phyloP scores from a whole-genome alignment of 768 basidiomycete species.

The Amanita pseudoporphyria region DNA sequence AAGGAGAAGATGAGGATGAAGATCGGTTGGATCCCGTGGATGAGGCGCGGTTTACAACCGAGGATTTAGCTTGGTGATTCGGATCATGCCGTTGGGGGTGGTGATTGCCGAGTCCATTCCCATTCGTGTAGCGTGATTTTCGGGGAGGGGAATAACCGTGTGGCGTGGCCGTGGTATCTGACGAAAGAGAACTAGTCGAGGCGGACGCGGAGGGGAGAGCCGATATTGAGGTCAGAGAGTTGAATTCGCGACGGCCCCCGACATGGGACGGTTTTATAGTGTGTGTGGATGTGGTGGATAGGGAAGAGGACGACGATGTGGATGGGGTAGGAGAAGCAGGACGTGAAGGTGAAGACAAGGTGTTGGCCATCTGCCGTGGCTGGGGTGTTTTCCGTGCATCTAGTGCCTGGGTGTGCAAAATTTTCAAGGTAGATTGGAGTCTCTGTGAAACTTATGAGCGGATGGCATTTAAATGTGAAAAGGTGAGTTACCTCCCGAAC shows the following conservation, averaged over 20 bases:
- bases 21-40: constrained; percentile 18
- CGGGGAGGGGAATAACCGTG: constrained; percentile 10
- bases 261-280: constrained; percentile 53
- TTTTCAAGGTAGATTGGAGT: constrained; percentile 30
- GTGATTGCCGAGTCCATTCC: constrained; percentile 1
- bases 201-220: constrained; percentile 20
- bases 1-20: constrained; percentile 11
- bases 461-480: constrained; percentile 7
- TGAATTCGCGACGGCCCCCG: constrained; percentile 17
- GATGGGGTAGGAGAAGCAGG: constrained; percentile 26
- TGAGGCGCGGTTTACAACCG: constrained; percentile 8
- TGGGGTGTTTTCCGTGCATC: constrained; percentile 21
- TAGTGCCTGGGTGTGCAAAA: constrained; percentile 29
- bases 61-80: not conserved
- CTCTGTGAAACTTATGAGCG: constrained; percentile 18
- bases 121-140: constrained; percentile 9
- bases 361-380: constrained; percentile 6
- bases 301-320: constrained; percentile 57
- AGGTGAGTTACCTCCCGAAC: constrained; percentile 39
- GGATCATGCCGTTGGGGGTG: not conserved
- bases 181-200: constrained; percentile 28
- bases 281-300: constrained; percentile 65
- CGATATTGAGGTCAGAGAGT: constrained; percentile 17
- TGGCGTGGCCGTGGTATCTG: constrained; percentile 28
- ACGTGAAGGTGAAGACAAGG: constrained; percentile 11